These are phyloP conservation scores for Verticillium alfalfae DNA, from an alignment of 2,329 filamentous ascomycete species.

Conservation along the genomic window DNA sequence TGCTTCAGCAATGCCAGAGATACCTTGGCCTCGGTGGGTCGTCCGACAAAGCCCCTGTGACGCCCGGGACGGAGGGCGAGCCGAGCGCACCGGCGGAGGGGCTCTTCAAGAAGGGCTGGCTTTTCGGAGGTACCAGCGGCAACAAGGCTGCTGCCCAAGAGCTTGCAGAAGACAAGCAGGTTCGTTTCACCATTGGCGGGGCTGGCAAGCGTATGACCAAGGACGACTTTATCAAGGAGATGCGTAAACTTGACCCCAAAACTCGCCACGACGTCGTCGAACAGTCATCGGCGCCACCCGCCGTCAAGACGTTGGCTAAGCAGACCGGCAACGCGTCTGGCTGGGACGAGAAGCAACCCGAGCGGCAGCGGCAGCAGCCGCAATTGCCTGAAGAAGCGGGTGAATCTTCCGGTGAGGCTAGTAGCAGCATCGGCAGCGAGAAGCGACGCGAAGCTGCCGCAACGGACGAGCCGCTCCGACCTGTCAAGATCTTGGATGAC, in stretches of 20 bases:
- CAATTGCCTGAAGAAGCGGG: neutral
- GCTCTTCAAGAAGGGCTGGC: slow-evolving; percentile 44
- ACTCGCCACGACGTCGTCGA: slow-evolving; percentile 51
- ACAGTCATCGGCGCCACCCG: slow-evolving; percentile 39
- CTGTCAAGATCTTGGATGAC: slow-evolving; percentile 5
- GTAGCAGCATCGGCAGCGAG: slow-evolving; percentile 2
- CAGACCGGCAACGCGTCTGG: slow-evolving; percentile 20
- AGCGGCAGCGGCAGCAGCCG: neutral
- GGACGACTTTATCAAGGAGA: slow-evolving; percentile 70
- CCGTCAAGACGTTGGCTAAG: slow-evolving; percentile 44
- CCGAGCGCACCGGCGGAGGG: slow-evolving; percentile 17
- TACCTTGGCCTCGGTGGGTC: slow-evolving; percentile 47
- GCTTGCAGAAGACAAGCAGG: slow-evolving; percentile 62
- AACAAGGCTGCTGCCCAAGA: slow-evolving; percentile 36
- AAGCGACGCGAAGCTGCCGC: neutral
- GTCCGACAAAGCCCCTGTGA: slow-evolving; percentile 24
- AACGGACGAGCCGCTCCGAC: neutral
- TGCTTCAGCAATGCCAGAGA: slow-evolving; percentile 41
- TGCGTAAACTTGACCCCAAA: slow-evolving; percentile 65
- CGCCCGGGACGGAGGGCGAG: neutral
- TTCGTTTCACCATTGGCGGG: slow-evolving; percentile 71
- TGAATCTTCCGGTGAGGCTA: slow-evolving; percentile 1
- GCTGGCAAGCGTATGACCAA: slow-evolving; percentile 74
- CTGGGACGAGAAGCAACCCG: neutral
- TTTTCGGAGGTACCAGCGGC: slow-evolving; percentile 30